Conservation (phyloP, 495 filamentous ascomycete species). For the Aspergillus incahuasiensis region DNA sequence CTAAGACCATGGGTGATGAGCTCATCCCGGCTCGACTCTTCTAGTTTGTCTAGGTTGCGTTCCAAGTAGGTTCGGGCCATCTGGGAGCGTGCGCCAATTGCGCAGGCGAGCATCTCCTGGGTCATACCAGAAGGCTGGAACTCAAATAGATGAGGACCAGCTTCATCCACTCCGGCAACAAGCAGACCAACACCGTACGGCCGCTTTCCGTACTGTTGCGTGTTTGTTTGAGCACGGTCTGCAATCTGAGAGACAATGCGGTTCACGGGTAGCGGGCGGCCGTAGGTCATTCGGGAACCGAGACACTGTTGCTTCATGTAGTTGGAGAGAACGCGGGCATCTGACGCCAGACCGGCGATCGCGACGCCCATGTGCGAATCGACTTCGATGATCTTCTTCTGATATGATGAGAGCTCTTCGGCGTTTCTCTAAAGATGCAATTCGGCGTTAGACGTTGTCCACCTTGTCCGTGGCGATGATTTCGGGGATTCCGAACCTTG, state of each 20-base stretch:
- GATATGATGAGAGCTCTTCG: constrained; percentile 98
- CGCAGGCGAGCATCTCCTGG: constrained; percentile 92
- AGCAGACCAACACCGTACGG: constrained; percentile 95
- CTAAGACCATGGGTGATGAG: constrained; percentile 83
- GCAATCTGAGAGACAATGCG: constrained; percentile 85
- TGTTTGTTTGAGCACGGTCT: constrained; percentile 95
- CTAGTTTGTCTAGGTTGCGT: constrained; percentile 79
- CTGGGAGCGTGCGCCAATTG: constrained; percentile 92
- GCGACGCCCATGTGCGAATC: constrained; percentile 94
- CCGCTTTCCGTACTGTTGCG: constrained; percentile 93
- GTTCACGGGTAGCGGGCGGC: constrained; percentile 82
- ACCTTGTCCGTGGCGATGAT: not conserved
- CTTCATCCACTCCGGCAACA: constrained; percentile 88
- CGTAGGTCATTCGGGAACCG: constrained; percentile 90
- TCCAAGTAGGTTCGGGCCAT: constrained; percentile 97
- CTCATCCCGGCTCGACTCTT: constrained; percentile 68
- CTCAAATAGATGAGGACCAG: constrained; percentile 93
- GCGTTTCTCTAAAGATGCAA: constrained; percentile 71
- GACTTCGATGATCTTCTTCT: constrained; percentile 97
- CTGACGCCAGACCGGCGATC: constrained; percentile 94
- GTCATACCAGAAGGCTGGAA: constrained; percentile 96
- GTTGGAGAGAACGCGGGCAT: constrained; percentile 98
- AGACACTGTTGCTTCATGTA: constrained; percentile 99
- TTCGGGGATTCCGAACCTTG: constrained; percentile 62
- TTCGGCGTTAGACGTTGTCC: not conserved